These are phyloP conservation scores for Pichia sp. DNA, from an alignment of 1,139 yeast species.

Conservation along the genomic window DNA sequence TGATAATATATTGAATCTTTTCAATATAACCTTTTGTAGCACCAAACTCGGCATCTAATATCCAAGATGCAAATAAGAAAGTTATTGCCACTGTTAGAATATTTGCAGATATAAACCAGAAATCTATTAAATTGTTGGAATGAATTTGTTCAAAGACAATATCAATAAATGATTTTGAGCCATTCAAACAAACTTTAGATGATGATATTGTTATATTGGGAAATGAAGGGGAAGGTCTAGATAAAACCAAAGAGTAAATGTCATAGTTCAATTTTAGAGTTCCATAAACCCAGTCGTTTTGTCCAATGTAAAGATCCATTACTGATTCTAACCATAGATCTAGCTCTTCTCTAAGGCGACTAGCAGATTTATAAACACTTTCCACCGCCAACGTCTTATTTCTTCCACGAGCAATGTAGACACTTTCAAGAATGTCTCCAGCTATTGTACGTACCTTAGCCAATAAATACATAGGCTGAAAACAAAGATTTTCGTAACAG, in stretches of 20 bases:
- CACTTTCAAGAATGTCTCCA: constrained; percentile 4
- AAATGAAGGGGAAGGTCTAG: constrained; percentile 4
- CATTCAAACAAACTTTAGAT: constrained; percentile 4
- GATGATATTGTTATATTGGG: not conserved
- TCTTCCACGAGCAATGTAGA: not conserved
- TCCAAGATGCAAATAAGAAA: constrained; percentile 4
- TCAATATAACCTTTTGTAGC: not conserved
- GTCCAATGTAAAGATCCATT: not conserved
- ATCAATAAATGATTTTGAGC: constrained; percentile 3
- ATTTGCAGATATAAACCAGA: constrained; percentile 5
- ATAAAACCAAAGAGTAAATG: not conserved
- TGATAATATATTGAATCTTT: not conserved
- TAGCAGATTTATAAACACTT: constrained; percentile 3
- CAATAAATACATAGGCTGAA: constrained; percentile 2
- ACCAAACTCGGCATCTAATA: not conserved
- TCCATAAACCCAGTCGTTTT: not conserved
- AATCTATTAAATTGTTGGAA: not conserved
- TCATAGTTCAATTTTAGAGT: not conserved
- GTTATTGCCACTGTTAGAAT: constrained; percentile 3
- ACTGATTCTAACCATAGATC: constrained; percentile 7
- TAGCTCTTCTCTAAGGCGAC: constrained; percentile 1
- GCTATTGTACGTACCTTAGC: constrained; percentile 3
- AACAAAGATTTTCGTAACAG: not conserved
- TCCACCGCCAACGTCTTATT: constrained; percentile 2
- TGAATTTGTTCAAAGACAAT: not conserved